Conservation (phyloP, 192 early-diverging fungal genomes). For the Linnemannia zychae region DNA sequence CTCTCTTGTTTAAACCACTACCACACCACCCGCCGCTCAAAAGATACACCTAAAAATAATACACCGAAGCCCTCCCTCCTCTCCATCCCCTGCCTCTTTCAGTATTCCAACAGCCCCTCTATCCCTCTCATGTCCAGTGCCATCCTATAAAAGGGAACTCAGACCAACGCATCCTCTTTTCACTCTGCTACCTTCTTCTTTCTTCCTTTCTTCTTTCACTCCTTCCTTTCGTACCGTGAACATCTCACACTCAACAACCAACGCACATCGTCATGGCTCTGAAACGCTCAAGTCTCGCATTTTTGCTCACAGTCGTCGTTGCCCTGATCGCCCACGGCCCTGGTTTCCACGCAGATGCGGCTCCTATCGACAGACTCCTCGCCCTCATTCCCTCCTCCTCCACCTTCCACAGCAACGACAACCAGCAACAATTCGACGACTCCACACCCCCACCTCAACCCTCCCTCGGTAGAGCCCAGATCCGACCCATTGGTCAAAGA, state of each 20-base stretch:
- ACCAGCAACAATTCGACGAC: background rate
- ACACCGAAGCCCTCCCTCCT: background rate
- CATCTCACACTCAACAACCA: background rate
- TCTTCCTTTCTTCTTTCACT: background rate
- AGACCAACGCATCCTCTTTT: background rate
- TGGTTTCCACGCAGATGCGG: constrained; percentile 10
- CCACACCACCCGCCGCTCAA: background rate
- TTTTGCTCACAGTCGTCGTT: background rate
- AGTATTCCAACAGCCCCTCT: background rate
- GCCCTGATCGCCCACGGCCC: background rate
- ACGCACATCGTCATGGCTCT: background rate
- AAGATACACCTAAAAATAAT: background rate
- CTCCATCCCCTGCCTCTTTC: background rate
- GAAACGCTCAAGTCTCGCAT: constrained; percentile 21
- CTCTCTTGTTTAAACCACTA: background rate
- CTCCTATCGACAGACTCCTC: constrained; percentile 26
- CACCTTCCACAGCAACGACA: background rate
- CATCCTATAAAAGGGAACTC: background rate
- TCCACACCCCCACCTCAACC: background rate
- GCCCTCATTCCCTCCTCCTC: background rate
- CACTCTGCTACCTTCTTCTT: background rate
- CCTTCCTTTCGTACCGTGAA: background rate
- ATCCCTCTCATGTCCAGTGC: background rate
- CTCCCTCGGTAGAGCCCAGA: constrained; percentile 11
- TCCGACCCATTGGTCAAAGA: constrained; percentile 4